These are phyloP conservation scores for Linnemannia hyalina DNA, from an alignment of 192 early-diverging fungal genomes.

Conservation along the genomic window DNA sequence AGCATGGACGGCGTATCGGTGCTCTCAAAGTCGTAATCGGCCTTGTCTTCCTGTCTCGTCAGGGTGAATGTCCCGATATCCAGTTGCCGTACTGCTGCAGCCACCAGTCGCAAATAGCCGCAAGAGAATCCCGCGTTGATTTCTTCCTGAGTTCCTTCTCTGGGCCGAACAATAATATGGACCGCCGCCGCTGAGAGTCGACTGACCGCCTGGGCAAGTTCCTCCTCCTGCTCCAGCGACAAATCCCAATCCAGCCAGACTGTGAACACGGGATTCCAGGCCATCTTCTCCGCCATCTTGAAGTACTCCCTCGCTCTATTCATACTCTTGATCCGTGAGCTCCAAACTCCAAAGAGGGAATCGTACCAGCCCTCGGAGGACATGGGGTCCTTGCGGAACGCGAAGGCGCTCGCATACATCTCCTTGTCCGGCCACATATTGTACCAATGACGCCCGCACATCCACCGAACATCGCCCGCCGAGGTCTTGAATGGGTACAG, in stretches of 20 bases:
- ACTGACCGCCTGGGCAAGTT: background rate
- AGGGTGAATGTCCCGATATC: background rate
- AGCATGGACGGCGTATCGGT: background rate
- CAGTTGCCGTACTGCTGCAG: background rate
- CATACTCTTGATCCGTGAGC: background rate
- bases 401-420: background rate
- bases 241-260: background rate
- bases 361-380: background rate
- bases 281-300: background rate
- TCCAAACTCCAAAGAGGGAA: background rate
- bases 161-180: background rate
- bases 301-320: background rate
- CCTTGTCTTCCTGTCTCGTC: background rate
- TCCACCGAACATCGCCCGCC: conserved; percentile 15
- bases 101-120: background rate
- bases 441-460: conserved; percentile 21
- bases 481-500: background rate
- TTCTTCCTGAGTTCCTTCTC: background rate
- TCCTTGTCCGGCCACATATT: background rate
- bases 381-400: background rate
- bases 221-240: background rate
- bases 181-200: background rate
- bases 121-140: background rate
- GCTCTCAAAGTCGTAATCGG: background rate
- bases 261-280: background rate